phyloP scores from a whole-genome alignment of 2,329 filamentous ascomycete species.

The Paraphaeosphaeria sporulosa region DNA sequence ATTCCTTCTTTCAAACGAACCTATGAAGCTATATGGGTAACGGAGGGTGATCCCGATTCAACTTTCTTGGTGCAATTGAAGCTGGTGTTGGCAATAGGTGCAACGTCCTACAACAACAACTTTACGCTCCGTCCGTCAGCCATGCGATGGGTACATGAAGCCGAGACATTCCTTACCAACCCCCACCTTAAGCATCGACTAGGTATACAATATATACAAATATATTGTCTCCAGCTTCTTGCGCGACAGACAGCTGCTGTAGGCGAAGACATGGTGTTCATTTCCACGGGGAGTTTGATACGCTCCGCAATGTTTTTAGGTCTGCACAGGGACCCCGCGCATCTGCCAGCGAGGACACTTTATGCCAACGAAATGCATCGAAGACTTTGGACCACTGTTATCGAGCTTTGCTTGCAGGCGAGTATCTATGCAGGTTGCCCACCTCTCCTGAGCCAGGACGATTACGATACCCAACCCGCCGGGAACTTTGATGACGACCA shows the following conservation, averaged over 20 bases:
- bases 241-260: slow-evolving; percentile 47
- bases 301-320: slow-evolving; percentile 52
- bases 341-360: slow-evolving; percentile 34
- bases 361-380: slow-evolving; percentile 40
- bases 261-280: slow-evolving; percentile 47
- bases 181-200: slow-evolving; percentile 63
- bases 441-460: slow-evolving; percentile 43
- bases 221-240: slow-evolving; percentile 48
- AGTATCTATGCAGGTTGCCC: slow-evolving; percentile 48
- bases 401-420: slow-evolving; percentile 50
- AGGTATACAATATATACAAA: slow-evolving; percentile 60
- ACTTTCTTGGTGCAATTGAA: slow-evolving; percentile 65
- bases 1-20: slow-evolving; percentile 58
- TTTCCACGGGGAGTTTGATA: slow-evolving; percentile 48
- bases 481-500: slow-evolving; percentile 53
- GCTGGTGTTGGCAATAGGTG: slow-evolving; percentile 65
- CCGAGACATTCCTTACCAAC: slow-evolving; percentile 61
- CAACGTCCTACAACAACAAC: slow-evolving; percentile 57
- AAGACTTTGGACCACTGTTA: slow-evolving; percentile 42
- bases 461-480: slow-evolving; percentile 50
- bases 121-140: slow-evolving; percentile 61
- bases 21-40: slow-evolving; percentile 61
- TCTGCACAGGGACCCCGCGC: slow-evolving; percentile 50
- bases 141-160: slow-evolving; percentile 66
- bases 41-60: slow-evolving; percentile 39